Conservation (phyloP, 805 yeast genomes). For the Komagataella kurtzmanii region DNA sequence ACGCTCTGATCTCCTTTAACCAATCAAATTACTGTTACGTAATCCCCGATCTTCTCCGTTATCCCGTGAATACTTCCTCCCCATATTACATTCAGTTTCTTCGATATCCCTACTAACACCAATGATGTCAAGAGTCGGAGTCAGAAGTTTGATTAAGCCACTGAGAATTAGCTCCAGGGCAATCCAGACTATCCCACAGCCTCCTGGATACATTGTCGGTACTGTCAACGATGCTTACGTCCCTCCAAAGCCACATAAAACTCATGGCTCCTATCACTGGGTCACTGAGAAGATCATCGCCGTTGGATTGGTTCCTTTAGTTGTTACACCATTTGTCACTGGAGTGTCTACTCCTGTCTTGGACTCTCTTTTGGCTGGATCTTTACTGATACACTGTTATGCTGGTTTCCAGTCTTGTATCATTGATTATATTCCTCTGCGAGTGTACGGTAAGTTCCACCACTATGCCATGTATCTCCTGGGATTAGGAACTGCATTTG, state of each 20-base stretch:
- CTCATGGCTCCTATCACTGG: conserved; percentile 69
- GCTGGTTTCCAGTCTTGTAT: conserved; percentile 71
- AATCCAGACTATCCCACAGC: conserved; percentile 23
- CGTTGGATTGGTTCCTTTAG: conserved; percentile 48
- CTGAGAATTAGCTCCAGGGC: neutral
- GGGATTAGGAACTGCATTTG: conserved; percentile 48
- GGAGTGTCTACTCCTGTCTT: conserved; percentile 31
- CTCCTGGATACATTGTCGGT: conserved; percentile 63
- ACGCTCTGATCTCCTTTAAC: neutral
- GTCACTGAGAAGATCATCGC: conserved; percentile 51
- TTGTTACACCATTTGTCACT: conserved; percentile 45
- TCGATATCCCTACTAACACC: neutral
- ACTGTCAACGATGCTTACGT: conserved; percentile 62
- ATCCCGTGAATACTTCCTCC: neutral
- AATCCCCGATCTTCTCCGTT: neutral
- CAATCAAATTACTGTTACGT: neutral
- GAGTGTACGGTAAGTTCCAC: conserved; percentile 61
- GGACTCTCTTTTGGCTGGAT: conserved; percentile 19
- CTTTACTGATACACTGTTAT: conserved; percentile 49
- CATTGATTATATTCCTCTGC: conserved; percentile 62
- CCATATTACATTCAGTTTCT: neutral
- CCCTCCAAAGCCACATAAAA: conserved; percentile 38
- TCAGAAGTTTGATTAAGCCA: neutral
- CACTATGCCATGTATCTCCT: conserved; percentile 44
- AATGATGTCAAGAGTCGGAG: neutral